Base-by-base conservation (phyloP, 768 basidiomycete species). In the Mycena haematopus region DNA sequence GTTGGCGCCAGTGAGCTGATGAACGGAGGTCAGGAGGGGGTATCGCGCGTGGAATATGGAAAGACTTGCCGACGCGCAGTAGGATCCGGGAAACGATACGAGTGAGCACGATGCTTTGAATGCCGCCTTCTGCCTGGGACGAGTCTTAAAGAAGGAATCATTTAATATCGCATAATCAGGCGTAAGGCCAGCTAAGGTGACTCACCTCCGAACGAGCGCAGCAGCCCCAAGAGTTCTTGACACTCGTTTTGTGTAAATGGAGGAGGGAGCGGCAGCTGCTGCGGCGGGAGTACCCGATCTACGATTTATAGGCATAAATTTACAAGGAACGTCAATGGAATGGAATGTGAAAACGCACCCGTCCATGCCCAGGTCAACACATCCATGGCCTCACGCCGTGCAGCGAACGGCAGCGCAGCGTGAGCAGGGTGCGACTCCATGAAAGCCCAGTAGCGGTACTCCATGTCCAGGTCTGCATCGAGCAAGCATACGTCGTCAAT, bases 381-480 rank as follows among this genome's bases (percentile, higher is more conserved):
- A 56, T 93, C 90, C 69, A 89, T 79, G 1, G 92, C 92, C 66
- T 94, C 92, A 0, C 78, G 74, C 52, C 82, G 82, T 11, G 88
- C 87, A 45, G 79, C 80, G 8, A 75, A 68, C 9, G 88, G 83
- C 27, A 93, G 77, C 0, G 80, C 70, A 9, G 80, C 77, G 71
- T 94, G 92, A 0, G 89, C 90, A 0, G 92, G 92, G 67, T 93
- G 91, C 35, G 83, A 76, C 72, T 92, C 89, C 75, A 94, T 82
- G 70, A 88, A 94, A 7, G 85, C 77, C 93, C 93, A 94, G 70
- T 92, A 94, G 57, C 89, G 80, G 67, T 89, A 91, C 70, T 92
- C 90, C 69, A 86, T 80, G 58, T 93, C 90, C 22, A 91, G 77
- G 49, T 84, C 92, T 93, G 64, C 15, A 35, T 17, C 52, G 66